Conservation (phyloP, 192 early-diverging fungal species). For the Backusella tuberculispora region DNA sequence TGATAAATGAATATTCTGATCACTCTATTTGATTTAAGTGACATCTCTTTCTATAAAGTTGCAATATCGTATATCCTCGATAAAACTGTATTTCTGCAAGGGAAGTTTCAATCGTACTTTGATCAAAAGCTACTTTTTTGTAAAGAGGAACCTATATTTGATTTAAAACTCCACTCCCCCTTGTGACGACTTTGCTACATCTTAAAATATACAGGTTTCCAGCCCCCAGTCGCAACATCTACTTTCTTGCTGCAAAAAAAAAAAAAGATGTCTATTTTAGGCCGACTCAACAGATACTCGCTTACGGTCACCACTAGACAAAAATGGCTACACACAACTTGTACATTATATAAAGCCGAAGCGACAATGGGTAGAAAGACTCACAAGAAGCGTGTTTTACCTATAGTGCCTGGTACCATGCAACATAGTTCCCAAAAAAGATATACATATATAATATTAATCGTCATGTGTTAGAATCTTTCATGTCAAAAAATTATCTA, state of each 20-base stretch:
- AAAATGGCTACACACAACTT: conserved; percentile 8
- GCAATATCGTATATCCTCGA: too few relatives aligned
- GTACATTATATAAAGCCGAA: conserved; percentile 5
- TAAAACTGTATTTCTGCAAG: too few relatives aligned
- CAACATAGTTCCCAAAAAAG: conserved; percentile 9
- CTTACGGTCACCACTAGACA: background rate
- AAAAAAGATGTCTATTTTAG: background rate
- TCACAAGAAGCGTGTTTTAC: conserved; percentile 11
- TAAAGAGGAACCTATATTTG: background rate
- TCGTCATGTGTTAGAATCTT: conserved; percentile 24
- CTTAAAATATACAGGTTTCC: background rate
- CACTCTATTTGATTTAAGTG: too few relatives aligned
- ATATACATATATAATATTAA: background rate
- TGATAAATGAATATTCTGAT: too few relatives aligned
- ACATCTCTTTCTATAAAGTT: too few relatives aligned
- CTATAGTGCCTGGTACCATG: conserved; percentile 13
- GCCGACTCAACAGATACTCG: background rate
- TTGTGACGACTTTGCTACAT: background rate
- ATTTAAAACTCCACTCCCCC: background rate
- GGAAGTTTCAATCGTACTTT: background rate
- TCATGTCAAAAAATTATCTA: conserved; percentile 19
- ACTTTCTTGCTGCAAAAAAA: background rate
- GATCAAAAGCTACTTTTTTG: background rate
- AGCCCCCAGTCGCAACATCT: background rate
- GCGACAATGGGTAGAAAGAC: background rate